phyloP scores from a whole-genome alignment of 2,329 filamentous ascomycete species.

The Talaromyces marneffei region DNA sequence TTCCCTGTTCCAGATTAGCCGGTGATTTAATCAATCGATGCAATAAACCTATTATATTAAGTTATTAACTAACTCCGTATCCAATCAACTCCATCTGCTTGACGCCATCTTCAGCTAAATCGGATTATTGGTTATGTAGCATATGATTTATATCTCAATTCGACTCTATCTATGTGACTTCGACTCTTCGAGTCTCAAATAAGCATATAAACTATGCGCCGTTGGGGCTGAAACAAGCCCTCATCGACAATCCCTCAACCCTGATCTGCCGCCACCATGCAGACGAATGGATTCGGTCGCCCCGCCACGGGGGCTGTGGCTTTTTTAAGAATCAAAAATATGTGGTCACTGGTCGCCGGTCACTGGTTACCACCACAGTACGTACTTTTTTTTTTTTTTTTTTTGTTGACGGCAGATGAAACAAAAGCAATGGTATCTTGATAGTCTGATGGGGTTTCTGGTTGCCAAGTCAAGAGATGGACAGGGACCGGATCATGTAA shows the following conservation, averaged over 20 bases:
- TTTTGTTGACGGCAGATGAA: background rate
- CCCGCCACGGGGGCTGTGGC: background rate
- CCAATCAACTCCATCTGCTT: background rate
- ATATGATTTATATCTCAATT: too few relatives aligned
- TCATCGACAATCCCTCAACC: conserved; percentile 3
- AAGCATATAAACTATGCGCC: conserved; percentile 3
- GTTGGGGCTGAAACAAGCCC: conserved; percentile 6
- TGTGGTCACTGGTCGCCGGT: background rate
- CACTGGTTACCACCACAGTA: too few relatives aligned
- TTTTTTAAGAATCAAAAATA: background rate
- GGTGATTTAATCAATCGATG: too few relatives aligned
- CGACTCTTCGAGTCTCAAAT: background rate
- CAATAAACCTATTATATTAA: too few relatives aligned
- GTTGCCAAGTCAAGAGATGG: background rate
- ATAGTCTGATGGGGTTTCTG: background rate
- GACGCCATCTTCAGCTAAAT: background rate
- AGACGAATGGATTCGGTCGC: conserved; percentile 6
- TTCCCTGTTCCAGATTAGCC: background rate
- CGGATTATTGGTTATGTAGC: too few relatives aligned
- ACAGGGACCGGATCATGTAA: background rate
- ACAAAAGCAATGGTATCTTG: background rate
- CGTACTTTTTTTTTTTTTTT: too few relatives aligned
- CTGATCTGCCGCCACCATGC: conserved; percentile 15
- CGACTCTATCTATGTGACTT: too few relatives aligned
- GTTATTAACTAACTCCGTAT: too few relatives aligned